Percentiles rank a stretch among this genome's conserved stretches.
Evolutionary conservation across 108 stramenopile species (phyloP).

Genomic region (Skeletonema tropicum): DNA sequence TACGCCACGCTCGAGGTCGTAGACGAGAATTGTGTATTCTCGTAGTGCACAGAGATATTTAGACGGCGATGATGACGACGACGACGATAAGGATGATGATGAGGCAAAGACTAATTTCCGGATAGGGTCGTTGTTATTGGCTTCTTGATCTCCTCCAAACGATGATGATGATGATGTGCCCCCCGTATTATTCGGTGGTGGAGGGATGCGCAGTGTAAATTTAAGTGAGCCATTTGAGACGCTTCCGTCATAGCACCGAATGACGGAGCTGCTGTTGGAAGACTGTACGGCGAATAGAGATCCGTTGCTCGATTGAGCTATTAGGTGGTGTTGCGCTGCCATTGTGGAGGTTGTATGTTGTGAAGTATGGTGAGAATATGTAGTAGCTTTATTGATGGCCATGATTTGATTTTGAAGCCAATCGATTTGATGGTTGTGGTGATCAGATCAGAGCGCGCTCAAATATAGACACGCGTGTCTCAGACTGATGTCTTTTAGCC

Average conservation of each 20-base stretch:
- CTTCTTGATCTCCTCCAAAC: neutral
- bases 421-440: too few species aligned
- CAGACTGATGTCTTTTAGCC: too few species aligned
- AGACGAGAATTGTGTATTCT: conserved; percentile 23
- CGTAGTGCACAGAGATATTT: conserved; percentile 18
- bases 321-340: conserved; percentile 2
- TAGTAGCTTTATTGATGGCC: neutral
- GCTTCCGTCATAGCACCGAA: conserved; percentile 47
- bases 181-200: neutral
- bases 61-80: neutral
- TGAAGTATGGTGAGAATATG: neutral
- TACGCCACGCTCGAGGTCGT: conserved; percentile 45
- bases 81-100: neutral
- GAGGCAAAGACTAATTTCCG: conserved; percentile 40
- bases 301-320: conserved; percentile 6
- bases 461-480: too few species aligned
- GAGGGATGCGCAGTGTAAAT: conserved; percentile 49
- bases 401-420: neutral
- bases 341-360: too few species aligned
- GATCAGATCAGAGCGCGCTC: too few species aligned
- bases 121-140: neutral
- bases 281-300: conserved; percentile 7
- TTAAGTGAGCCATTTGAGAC: conserved; percentile 40
- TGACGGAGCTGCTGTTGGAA: conserved; percentile 4
- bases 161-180: neutral